phyloP scores from a whole-genome alignment of 352 stramenopile genomes.

The Phytophthora tubulina region DNA sequence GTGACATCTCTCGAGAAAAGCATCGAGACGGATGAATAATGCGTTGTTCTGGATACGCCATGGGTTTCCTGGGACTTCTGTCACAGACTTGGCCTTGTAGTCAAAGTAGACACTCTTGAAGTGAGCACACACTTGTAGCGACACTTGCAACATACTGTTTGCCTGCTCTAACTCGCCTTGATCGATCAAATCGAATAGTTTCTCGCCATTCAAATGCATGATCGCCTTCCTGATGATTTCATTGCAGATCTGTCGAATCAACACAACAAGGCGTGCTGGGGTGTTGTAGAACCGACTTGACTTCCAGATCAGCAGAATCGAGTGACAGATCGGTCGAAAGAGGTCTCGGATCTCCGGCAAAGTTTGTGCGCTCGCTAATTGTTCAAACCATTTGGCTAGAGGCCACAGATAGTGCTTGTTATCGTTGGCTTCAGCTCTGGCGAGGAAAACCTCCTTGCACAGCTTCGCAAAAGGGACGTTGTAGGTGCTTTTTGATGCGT shows the following conservation, averaged over 20 bases:
- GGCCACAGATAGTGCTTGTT: constrained; percentile 89
- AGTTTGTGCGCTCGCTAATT: constrained; percentile 41
- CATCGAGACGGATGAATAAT: constrained; percentile 91
- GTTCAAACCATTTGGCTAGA: constrained; percentile 71
- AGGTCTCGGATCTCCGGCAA: constrained; percentile 73
- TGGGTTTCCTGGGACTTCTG: constrained; percentile 85
- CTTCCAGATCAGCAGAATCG: constrained; percentile 92
- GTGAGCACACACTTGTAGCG: constrained; percentile 84
- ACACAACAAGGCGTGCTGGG: constrained; percentile 84
- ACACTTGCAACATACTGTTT: constrained; percentile 75
- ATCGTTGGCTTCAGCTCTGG: constrained; percentile 88
- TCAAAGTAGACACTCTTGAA: constrained; percentile 95
- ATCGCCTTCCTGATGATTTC: constrained; percentile 87
- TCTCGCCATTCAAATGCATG: constrained; percentile 75
- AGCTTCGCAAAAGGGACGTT: constrained; percentile 93
- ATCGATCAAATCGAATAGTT: constrained; percentile 87
- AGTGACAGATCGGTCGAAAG: constrained; percentile 90
- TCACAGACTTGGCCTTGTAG: constrained; percentile 90
- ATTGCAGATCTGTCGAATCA: constrained; percentile 92
- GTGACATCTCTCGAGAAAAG: constrained; percentile 93
- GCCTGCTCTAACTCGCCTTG: constrained; percentile 75
- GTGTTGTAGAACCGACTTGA: constrained; percentile 93
- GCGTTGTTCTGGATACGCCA: constrained; percentile 94
- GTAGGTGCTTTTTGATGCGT: constrained; percentile 91
- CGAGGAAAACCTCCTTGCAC: constrained; percentile 93